phyloP scores from a whole-genome alignment of 164 flowering plant species.

The Macadamia integrifolia region DNA sequence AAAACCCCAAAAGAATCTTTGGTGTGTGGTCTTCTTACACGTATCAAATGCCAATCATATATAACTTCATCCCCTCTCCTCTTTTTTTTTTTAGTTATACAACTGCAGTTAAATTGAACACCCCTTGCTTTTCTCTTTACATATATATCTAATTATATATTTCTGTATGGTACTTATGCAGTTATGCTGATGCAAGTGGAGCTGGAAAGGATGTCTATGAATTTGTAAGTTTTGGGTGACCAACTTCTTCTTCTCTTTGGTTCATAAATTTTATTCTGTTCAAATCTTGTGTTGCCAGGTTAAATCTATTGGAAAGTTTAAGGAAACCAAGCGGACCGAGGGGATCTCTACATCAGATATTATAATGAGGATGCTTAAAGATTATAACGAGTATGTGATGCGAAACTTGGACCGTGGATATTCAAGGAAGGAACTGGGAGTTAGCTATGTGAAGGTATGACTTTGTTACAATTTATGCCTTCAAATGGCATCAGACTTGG shows the following conservation, averaged over 20 bases:
- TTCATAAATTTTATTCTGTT: too few relatives aligned
- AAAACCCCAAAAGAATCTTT: neutral
- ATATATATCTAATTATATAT: neutral
- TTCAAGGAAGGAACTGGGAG: constrained; percentile 85
- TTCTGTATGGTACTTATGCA: constrained; percentile 19
- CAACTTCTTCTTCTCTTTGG: neutral
- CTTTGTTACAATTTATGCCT: neutral
- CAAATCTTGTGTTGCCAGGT: constrained; percentile 37
- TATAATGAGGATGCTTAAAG: constrained; percentile 90
- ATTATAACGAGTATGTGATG: constrained; percentile 89
- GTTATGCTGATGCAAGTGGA: constrained; percentile 77
- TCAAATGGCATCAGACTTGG: neutral
- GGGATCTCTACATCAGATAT: constrained; percentile 84
- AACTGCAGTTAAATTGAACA: too few relatives aligned
- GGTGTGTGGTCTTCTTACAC: too few relatives aligned
- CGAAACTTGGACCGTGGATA: constrained; percentile 96
- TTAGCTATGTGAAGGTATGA: constrained; percentile 89
- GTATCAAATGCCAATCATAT: too few relatives aligned
- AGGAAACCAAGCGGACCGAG: constrained; percentile 87
- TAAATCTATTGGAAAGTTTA: constrained; percentile 62
- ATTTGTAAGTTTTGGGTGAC: constrained; percentile 41
- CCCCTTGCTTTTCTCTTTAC: neutral
- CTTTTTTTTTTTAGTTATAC: too few relatives aligned
- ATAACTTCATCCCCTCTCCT: too few relatives aligned
- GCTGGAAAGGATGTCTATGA: constrained; percentile 73